phyloP scores from a whole-genome alignment of 2,329 filamentous ascomycete species.

The Calonectria crousiana region DNA sequence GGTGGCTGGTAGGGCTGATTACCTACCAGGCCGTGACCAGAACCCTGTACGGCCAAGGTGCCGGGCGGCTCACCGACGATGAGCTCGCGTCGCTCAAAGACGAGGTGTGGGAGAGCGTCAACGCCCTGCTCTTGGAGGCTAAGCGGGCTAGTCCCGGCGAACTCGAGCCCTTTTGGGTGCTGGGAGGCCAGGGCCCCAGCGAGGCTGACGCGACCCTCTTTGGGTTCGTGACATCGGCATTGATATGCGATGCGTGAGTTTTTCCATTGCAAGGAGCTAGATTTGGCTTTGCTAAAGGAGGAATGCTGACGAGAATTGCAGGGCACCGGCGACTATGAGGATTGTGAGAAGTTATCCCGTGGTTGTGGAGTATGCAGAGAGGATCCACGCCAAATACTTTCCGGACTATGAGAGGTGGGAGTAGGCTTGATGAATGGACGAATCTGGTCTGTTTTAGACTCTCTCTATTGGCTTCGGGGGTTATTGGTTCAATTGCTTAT shows the following conservation, averaged over 20 bases:
- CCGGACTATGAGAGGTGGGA: constrained; percentile 64
- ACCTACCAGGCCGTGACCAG: constrained; percentile 56
- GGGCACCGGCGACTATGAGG: constrained; percentile 59
- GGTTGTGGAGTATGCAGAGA: constrained; percentile 66
- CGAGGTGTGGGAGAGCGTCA: constrained; percentile 68
- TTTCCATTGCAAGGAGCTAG: background rate
- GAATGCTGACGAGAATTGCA: constrained; percentile 38
- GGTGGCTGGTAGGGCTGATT: constrained; percentile 63
- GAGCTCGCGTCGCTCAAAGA: constrained; percentile 60
- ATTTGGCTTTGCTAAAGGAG: background rate
- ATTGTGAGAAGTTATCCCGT: constrained; percentile 60
- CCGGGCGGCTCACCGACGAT: constrained; percentile 60
- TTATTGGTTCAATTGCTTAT: background rate
- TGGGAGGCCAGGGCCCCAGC: constrained; percentile 65
- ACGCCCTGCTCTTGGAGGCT: constrained; percentile 57
- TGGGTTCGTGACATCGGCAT: constrained; percentile 66
- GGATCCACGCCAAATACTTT: constrained; percentile 69
- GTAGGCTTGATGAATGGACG: background rate
- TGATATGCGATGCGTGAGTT: constrained; percentile 67
- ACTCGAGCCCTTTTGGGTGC: constrained; percentile 65
- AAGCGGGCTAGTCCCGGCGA: constrained; percentile 30
- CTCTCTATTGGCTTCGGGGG: background rate
- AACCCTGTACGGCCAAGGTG: constrained; percentile 69
- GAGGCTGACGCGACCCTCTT: constrained; percentile 70
- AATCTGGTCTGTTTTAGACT: background rate